These are phyloP conservation scores for Senna siamea DNA, from an alignment of 306 rosid species.

Conservation along the genomic window DNA sequence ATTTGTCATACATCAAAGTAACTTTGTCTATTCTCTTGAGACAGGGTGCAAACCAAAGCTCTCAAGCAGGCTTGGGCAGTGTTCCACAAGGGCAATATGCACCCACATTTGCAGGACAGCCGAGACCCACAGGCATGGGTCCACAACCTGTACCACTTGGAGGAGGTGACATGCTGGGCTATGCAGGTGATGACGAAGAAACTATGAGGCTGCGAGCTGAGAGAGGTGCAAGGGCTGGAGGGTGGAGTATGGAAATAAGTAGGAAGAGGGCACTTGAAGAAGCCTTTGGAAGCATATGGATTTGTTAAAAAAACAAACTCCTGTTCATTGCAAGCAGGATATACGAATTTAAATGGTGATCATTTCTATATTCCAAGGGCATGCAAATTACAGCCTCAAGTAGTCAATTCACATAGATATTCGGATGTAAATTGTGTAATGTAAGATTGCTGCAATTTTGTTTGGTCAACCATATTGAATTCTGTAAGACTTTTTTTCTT, in stretches of 20 bases:
- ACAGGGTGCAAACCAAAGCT: constrained; percentile 61
- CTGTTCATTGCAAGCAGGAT: neutral
- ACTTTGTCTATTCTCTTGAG: constrained; percentile 22
- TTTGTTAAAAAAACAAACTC: constrained; percentile 38
- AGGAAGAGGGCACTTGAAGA: constrained; percentile 86
- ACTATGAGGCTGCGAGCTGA: constrained; percentile 66
- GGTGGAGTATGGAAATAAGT: constrained; percentile 78
- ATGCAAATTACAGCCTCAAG: constrained; percentile 13
- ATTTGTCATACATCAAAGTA: constrained; percentile 17
- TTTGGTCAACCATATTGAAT: constrained; percentile 2
- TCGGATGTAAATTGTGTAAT: constrained; percentile 34
- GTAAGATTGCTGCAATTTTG: constrained; percentile 31
- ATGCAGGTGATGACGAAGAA: constrained; percentile 68
- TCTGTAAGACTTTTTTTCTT: neutral
- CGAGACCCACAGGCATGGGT: constrained; percentile 82
- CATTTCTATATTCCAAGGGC: constrained; percentile 7
- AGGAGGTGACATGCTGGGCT: constrained; percentile 61
- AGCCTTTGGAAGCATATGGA: constrained; percentile 92
- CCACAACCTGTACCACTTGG: constrained; percentile 82
- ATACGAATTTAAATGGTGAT: neutral
- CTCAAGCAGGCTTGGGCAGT: constrained; percentile 64
- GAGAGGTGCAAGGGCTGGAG: constrained; percentile 81
- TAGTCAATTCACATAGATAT: constrained; percentile 16
- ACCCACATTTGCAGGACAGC: constrained; percentile 84
- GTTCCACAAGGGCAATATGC: constrained; percentile 81